Evolutionary conservation across 805 yeast species (phyloP), one percentile per base, ranked within the genome.

Genomic region (Yamadazyma akitaensis): DNA sequence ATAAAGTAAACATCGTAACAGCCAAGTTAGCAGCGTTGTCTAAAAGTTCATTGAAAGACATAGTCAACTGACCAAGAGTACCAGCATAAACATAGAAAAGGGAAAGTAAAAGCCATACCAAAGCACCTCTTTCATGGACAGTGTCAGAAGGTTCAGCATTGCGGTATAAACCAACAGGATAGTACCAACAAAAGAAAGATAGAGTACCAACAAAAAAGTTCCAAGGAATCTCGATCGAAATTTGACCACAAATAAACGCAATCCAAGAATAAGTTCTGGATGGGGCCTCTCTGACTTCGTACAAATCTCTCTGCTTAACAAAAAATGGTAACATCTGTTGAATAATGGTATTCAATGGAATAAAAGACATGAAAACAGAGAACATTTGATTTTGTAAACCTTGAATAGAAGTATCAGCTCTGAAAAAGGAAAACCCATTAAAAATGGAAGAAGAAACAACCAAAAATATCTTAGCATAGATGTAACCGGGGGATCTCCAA

Each of bases 391-490:
- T 87, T 63, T 88, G 96, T 57, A 71, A 60, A 34, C 74, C 75
- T 65, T 68, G 88, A 37, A 73, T 60, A n/a, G 89, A 76, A 10
- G 74, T 75, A 47, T 62, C 62, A 34, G 89, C 85, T 49, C 81
- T 82, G 65, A 77, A 83, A 65, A 82, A 87, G 0, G 81, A 72
- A 63, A 87, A 87, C 31, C 96, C 96, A 52, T 83, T 77, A 60
- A 84, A 82, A 17, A 86, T 59, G 36, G 86, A 80, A 35, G 82
- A 72, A 18, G 77, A 61, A 34, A 75, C 59, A 50, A 80, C 73
- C 65, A 85, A 75, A 56, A 72, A 69, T 19, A 80, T 54, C 67
- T 85, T 87, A 26, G 91, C 70, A 62, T 75, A 70, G 52, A 85
- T 73, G 59, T 85, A 85, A 21, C 69, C 60, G 5, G 83, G 84